Conservation (phyloP, 2,329 filamentous ascomycete species). For the Aspergillus awamori region DNA sequence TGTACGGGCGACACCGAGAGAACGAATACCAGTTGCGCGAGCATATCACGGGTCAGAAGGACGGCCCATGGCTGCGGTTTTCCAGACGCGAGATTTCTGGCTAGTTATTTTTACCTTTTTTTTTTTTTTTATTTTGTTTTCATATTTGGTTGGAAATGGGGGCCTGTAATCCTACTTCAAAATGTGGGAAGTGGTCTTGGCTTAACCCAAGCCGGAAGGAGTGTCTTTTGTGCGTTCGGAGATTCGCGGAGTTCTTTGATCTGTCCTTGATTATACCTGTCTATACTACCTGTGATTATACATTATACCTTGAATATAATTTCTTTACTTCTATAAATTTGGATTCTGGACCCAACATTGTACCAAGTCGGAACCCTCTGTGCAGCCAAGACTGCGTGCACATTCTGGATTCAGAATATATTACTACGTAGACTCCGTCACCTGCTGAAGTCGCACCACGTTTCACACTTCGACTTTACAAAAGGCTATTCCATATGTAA, state of each 20-base stretch:
- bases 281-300: not conserved
- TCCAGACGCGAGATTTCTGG: not conserved
- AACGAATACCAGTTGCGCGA: not conserved
- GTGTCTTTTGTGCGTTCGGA: not conserved
- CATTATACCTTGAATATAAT: not conserved
- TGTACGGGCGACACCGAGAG: not conserved
- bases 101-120: not conserved
- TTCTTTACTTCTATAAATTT: not conserved
- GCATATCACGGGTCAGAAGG: not conserved
- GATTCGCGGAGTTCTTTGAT: not conserved
- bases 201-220: not conserved
- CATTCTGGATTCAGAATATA: not conserved
- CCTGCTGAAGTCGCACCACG: no score
- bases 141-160: not conserved
- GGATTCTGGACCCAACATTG: not conserved
- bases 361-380: not conserved
- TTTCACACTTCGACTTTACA: accelerated
- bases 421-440: no score
- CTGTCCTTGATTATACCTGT: not conserved
- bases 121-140: no score
- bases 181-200: no score
- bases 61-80: not conserved
- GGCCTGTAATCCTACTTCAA: not conserved
- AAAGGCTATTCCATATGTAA: no score
- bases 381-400: not conserved